Evolutionary conservation across 176 grass and related monocot species (phyloP), one percentile per base, ranked within the genome.

Genomic region (Areca catechu): DNA sequence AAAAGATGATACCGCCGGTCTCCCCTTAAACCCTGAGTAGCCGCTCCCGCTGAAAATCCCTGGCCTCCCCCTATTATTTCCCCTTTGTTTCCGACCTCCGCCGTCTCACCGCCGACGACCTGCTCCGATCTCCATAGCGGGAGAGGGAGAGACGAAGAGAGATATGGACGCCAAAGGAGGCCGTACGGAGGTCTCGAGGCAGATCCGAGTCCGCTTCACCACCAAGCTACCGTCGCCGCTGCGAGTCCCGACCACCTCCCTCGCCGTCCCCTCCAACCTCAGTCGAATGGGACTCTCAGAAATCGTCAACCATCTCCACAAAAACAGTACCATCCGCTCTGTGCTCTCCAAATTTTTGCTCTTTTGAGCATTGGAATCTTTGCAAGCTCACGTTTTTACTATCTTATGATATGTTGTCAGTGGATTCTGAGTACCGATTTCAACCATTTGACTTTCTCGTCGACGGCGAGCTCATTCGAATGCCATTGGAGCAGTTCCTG

Each of bases 381-480:
- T 54, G 17, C 70, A 63, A 57, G 4, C 15, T 67, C 57, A 20
- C 24, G 3, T 50, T 75, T 29, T 20, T 25, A 20, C 15, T 21
- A 18, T 19, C 20, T 57, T 29, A 19, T 48, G 17, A 37, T 43
- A 3, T 12, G 34, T 16, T 52, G 7, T 62, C 71, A 98, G 94
- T 49, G 54, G 63, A 78, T 15, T 43, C 78, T 19, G 88, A 83
- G 56, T 81, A 83, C 77, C 24, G 85, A 66, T n/a, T 58, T 24
- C 88, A 83, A 62, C 94, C 88, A 25, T 98, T 98, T 62, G 94
- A 98, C 49, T 98, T 98, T 62, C 71, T 98, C 20, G 71, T 85
- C 2, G 84, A 83, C 50, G 81, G 84, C 7, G 94, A 98, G 75
- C 79, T 98, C 37, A 67, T 93, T 56, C 76, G 94, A 57, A 68